A percentile compares a stretch with the other conserved stretches of the same genome.
Conservation (phyloP, 768 basidiomycete genomes). For the Baorangia bicolor region DNA sequence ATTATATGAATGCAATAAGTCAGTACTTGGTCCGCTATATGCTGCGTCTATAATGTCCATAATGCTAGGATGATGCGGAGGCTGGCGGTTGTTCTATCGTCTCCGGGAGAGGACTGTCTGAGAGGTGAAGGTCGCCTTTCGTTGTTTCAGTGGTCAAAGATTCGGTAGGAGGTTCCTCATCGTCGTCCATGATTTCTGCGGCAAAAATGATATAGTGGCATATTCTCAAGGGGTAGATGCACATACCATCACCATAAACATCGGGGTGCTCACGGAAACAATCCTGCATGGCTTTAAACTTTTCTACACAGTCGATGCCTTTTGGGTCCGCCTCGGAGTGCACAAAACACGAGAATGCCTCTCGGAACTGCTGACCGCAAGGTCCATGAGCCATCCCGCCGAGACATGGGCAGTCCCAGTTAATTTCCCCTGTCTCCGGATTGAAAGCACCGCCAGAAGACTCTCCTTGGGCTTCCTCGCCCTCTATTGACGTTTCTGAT, state of each 20-base stretch:
- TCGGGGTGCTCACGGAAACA: constrained; percentile 97
- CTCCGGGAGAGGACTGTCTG: constrained; percentile 7
- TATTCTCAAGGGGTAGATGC: background rate
- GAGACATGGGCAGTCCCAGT: constrained; percentile 99
- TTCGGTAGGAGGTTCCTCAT: constrained; percentile 40
- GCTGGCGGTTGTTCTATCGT: constrained; percentile 8
- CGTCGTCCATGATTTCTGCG: constrained; percentile 68
- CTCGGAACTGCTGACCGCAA: constrained; percentile 90
- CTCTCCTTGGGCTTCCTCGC: constrained; percentile 27
- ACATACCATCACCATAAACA: constrained; percentile 89
- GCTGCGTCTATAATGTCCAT: constrained; percentile 22
- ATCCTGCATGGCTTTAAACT: constrained; percentile 96
- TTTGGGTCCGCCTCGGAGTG: constrained; percentile 94
- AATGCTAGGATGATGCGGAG: constrained; percentile 18
- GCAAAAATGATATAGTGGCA: constrained; percentile 3
- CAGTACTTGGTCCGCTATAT: constrained; percentile 16
- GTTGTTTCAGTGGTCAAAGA: constrained; percentile 1
- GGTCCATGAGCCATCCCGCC: constrained; percentile 99
- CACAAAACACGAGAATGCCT: constrained; percentile 96
- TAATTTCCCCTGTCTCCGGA: constrained; percentile 97
- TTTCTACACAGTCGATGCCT: constrained; percentile 96
- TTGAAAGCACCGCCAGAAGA: constrained; percentile 69
- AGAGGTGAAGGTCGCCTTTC: constrained; percentile 1
- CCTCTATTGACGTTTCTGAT: constrained; percentile 14
- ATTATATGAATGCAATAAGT: constrained; percentile 30